phyloP scores from a whole-genome alignment of 768 basidiomycete species.

The Pholiota molesta region DNA sequence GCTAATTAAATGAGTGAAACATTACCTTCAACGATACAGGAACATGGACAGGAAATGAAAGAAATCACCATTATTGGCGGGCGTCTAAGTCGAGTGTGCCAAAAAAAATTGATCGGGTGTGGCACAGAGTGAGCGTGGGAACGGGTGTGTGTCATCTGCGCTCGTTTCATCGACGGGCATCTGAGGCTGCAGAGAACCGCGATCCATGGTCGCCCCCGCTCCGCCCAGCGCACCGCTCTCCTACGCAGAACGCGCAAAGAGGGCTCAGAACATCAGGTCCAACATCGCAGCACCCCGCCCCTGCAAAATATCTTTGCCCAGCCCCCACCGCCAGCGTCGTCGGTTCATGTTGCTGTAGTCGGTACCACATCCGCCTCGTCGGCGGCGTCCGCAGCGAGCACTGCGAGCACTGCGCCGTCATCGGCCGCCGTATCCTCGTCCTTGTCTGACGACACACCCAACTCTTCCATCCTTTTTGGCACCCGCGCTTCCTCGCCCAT shows the following conservation, averaged over 20 bases:
- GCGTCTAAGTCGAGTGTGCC: no score
- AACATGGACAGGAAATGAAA: no score
- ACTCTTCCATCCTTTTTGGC: not conserved
- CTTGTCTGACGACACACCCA: not conserved
- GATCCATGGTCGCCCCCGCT: slow-evolving; percentile 10
- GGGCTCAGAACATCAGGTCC: slow-evolving; percentile 41
- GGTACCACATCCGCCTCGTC: not conserved
- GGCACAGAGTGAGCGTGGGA: no score
- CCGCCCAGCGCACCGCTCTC: slow-evolving; percentile 38
- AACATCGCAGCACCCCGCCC: slow-evolving; percentile 23
- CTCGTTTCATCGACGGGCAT: not conserved
- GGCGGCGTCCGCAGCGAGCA: not conserved
- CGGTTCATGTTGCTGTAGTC: not conserved
- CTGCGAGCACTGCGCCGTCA: not conserved
- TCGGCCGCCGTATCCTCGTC: not conserved
- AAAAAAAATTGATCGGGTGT: no score
- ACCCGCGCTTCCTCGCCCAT: not conserved
- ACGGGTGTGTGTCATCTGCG: not conserved
- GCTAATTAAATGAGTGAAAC: no score
- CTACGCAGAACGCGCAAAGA: slow-evolving; percentile 59
- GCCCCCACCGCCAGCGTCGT: slow-evolving; percentile 1
- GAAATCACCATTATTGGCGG: no score
- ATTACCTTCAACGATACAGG: no score
- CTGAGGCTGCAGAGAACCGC: not conserved
- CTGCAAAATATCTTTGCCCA: slow-evolving; percentile 6